phyloP scores from a whole-genome alignment of 495 filamentous ascomycete species.

The Neurospora tetrasperma region DNA sequence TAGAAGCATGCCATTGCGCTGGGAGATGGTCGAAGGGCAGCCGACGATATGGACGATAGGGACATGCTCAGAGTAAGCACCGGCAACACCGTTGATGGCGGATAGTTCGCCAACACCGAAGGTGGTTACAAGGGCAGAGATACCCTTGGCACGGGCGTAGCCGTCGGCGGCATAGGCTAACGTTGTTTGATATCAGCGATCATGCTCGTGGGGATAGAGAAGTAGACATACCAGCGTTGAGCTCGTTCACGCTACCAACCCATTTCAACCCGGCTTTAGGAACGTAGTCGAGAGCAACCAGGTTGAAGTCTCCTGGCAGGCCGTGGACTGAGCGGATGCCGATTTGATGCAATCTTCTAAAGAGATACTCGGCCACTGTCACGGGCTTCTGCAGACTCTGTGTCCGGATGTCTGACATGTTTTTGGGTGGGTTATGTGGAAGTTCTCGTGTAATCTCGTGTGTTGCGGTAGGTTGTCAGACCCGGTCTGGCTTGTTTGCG shows the following conservation, averaged over 20 bases:
- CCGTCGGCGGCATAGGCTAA: constrained; percentile 69
- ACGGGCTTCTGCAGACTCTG: constrained; percentile 34
- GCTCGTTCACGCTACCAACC: constrained; percentile 73
- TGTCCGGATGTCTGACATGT: constrained; percentile 27
- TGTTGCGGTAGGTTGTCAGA: background rate
- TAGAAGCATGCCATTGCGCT: constrained; percentile 56
- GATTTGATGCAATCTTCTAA: constrained; percentile 56
- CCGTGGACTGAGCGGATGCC: constrained; percentile 60
- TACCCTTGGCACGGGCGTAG: constrained; percentile 64
- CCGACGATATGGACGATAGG: constrained; percentile 80
- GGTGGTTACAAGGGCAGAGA: constrained; percentile 64
- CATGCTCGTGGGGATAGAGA: background rate
- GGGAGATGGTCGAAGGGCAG: constrained; percentile 48
- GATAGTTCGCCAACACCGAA: constrained; percentile 76
- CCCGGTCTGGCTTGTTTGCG: background rate
- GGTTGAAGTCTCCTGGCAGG: constrained; percentile 70
- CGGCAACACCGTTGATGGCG: constrained; percentile 62
- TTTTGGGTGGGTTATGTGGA: background rate
- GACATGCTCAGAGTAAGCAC: constrained; percentile 63
- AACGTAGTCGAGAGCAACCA: constrained; percentile 58
- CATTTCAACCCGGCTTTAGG: constrained; percentile 53
- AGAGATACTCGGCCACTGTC: constrained; percentile 53
- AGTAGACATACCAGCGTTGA: constrained; percentile 53
- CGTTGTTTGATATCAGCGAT: background rate
- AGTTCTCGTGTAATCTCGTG: background rate